These are phyloP conservation scores for Scolecobasidium constrictum DNA, from an alignment of 2,329 filamentous ascomycete genomes.

Conservation along the genomic window DNA sequence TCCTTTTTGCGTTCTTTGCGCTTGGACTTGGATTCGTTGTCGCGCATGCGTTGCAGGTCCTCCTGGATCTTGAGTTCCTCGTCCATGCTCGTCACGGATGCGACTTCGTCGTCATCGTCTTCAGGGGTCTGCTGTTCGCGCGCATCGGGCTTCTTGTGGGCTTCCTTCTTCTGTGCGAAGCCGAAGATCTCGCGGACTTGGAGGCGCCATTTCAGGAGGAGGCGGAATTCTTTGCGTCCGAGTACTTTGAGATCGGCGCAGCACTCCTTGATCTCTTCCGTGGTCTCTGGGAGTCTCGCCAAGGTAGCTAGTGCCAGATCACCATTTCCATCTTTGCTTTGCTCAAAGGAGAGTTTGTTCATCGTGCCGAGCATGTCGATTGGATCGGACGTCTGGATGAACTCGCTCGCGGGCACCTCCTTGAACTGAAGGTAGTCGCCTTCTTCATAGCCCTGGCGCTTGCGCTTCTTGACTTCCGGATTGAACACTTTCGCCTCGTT, in stretches of 20 bases:
- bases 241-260: constrained; percentile 81
- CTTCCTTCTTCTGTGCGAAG: constrained; percentile 62
- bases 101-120: constrained; percentile 54
- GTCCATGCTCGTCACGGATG: constrained; percentile 80
- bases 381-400: constrained; percentile 86
- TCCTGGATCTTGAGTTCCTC: constrained; percentile 87
- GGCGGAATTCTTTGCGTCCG: constrained; percentile 88
- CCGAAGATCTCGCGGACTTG: constrained; percentile 86
- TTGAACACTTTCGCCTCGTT: constrained; percentile 98
- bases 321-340: constrained; percentile 47
- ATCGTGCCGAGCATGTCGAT: constrained; percentile 81
- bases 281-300: constrained; percentile 77
- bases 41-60: constrained; percentile 71
- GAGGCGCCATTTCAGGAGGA: constrained; percentile 78
- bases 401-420: constrained; percentile 77
- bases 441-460: constrained; percentile 95
- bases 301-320: constrained; percentile 82
- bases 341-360: constrained; percentile 75
- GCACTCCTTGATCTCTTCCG: constrained; percentile 65
- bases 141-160: constrained; percentile 32
- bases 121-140: constrained; percentile 21
- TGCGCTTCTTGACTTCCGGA: constrained; percentile 86
- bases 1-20: constrained; percentile 77
- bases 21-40: constrained; percentile 64
- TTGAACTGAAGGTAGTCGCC: constrained; percentile 90